A percentile compares a stretch with the other conserved stretches of the same genome.
Conservation (phyloP, 352 stramenopile species). For the Phytophthora kernoviae region DNA sequence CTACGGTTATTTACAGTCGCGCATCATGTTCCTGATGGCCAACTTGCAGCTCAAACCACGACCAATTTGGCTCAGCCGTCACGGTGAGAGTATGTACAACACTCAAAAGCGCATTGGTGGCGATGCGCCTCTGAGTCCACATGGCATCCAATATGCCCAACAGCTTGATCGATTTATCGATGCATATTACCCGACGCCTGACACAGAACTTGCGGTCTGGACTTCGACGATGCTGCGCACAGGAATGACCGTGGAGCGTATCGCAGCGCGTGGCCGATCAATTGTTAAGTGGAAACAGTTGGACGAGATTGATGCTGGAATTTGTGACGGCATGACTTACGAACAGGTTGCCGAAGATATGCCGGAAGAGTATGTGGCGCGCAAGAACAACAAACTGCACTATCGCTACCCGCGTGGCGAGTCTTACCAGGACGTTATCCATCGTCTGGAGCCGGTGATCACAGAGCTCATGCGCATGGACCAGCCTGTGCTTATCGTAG, state of each 20-base stretch:
- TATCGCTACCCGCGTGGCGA: conserved; percentile 93
- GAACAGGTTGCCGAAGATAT: conserved; percentile 96
- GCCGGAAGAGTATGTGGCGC: conserved; percentile 93
- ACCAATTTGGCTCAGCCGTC: conserved; percentile 96
- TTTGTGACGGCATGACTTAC: conserved; percentile 98
- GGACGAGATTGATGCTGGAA: conserved; percentile 96
- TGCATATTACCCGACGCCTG: conserved; percentile 79
- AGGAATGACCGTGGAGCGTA: conserved; percentile 94
- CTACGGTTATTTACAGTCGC: conserved; percentile 85
- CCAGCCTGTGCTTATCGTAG: conserved; percentile 93
- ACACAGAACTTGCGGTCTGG: conserved; percentile 92
- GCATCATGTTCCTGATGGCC: conserved; percentile 95
- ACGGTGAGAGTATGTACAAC: conserved; percentile 98
- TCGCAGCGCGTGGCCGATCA: conserved; percentile 55
- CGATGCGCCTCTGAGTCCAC: conserved; percentile 92
- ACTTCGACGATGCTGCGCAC: conserved; percentile 96
- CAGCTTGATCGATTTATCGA: conserved; percentile 94
- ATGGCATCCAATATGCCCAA: conserved; percentile 93
- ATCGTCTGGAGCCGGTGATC: conserved; percentile 96
- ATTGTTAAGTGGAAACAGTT: conserved; percentile 92
- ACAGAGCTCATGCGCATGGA: conserved; percentile 97
- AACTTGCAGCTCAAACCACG: conserved; percentile 95
- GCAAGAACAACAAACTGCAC: conserved; percentile 91
- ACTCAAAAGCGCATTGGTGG: conserved; percentile 97
- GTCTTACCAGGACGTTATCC: conserved; percentile 98